Evolutionary conservation across 495 filamentous ascomycete species (phyloP), one percentile per base, ranked within the genome.

Genomic region (Clavariopsis aquatica): DNA sequence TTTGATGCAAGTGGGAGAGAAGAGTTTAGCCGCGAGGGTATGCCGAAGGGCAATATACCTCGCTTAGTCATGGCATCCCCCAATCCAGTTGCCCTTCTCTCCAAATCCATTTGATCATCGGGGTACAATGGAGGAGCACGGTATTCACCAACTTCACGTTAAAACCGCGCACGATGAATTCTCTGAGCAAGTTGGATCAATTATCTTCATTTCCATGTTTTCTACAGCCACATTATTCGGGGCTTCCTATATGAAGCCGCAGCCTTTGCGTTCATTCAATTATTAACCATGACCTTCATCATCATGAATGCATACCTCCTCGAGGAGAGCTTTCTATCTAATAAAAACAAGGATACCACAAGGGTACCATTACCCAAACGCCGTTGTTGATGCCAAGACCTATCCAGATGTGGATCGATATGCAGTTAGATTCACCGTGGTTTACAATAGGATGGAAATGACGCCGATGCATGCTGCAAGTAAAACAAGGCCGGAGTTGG

Each of bases 381-480:
- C 61, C 61, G 31, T 43, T 46, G 61, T 55, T 65, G 19, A 65
- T 65, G 55, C 62, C 12, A 41, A 15, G 31, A 15, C 19, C 3
- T 23, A 49, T 49, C 20, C 47, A 56, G 52, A 17, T 7, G 34
- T 31, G 31, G 43, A 56, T 43, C 52, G 52, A 19, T 1, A 53
- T 53, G 26, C 7, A 29, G n/a, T 7, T 53, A 20, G 9, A 51
- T 60, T n/a, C 57, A 45, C 54, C 56, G 24, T 54, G 49, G 72
- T 53, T 67, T 64, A 68, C 65, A 68, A 47, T 23, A 63, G 34
- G 34, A 59, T 8, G 28, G 28, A 60, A 20, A 68, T n/a, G 28
- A n/a, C 65, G 46, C 65, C 65, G 49, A 68, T 26, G 9, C 34
- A 68, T 68, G 60, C 60, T 26, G 65, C 65, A 54, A 68, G 46